These are phyloP conservation scores for Sporothrix brunneoviolacea DNA, from an alignment of 2,329 filamentous ascomycete genomes.

Conservation along the genomic window DNA sequence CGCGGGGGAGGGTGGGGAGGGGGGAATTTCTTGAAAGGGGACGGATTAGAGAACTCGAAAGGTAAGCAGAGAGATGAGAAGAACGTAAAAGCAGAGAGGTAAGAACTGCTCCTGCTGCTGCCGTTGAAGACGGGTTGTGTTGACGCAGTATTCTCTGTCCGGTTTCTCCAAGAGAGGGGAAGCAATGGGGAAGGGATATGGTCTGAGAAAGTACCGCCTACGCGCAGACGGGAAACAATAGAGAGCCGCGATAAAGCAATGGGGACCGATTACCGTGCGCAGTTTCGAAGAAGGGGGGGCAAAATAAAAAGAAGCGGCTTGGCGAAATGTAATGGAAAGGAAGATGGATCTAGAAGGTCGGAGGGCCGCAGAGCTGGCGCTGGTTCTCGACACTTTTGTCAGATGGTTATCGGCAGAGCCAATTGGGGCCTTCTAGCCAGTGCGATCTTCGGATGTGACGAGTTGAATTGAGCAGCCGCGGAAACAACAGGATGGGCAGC, in stretches of 20 bases:
- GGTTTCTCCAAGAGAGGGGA: conserved; percentile 5
- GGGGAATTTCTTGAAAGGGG: not conserved
- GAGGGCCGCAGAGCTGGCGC: not conserved
- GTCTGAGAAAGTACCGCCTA: not conserved
- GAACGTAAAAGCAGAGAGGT: not conserved
- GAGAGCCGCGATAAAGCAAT: not conserved
- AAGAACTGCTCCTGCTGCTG: not conserved
- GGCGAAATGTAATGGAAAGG: not conserved
- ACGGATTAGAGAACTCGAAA: not conserved
- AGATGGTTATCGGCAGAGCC: conserved; percentile 8
- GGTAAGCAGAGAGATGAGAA: no score
- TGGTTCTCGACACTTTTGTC: not conserved
- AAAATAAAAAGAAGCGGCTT: no score
- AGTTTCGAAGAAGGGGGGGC: no score
- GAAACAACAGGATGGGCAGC: not conserved
- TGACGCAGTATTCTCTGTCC: not conserved
- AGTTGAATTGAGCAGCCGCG: not conserved
- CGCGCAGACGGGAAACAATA: no score
- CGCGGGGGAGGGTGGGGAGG: conserved; percentile 6
- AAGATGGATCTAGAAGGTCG: conserved; percentile 1
- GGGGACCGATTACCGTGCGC: no score
- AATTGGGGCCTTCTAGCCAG: conserved; percentile 3
- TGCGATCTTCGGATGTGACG: conserved; percentile 8
- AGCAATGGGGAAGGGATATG: conserved; percentile 1
- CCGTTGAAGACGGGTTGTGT: not conserved